Base-by-base conservation (phyloP, 345 rosid genomes). In the Adansonia digitata region DNA sequence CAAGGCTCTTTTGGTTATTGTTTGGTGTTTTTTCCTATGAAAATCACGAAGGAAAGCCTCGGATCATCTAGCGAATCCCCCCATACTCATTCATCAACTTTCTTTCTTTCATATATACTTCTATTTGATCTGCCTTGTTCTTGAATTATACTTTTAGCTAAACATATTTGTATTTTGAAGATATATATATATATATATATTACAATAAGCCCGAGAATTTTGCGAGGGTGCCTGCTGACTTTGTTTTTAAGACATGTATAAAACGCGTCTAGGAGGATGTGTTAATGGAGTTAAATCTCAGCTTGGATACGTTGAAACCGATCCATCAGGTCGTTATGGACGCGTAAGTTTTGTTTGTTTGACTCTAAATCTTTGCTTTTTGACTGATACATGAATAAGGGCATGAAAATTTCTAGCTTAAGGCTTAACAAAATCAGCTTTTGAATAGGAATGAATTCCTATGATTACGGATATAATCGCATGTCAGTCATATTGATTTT, bases 311-410 rank as follows among this genome's bases (percentile, higher is more conserved):
- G 95, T 82, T 10, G 98, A 94, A 78, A 88, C 88, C 9, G 97
- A 92, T 76, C 97, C 98, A 57, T 85, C 97, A 5, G 89, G 91
- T 78, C 97, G 98, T 2, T 94, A 92, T 48, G 92, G 95, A 17
- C 95, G 97, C 61, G 98, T 94, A 91, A 88, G 98, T 83, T 27
- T n/a, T 45, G 29, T 9, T 59, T 43, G 27, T 2, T 22, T 12
- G 62, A 59, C 37, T 22, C 26, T 6, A 20, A 20, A 49, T 12
- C 13, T 57, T 75, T 55, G 37, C 24, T 8, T 62, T 27, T n/a
- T 62, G n/a, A 20, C 37, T 34, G 46, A 71, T 34, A 14, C 64
- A 22, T 53, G 34, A 24, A 52, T 20, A 40, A 20, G 29, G 29
- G 17, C n/a, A 27, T 59, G 18, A 29, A 29, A 15, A 2, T 59